Base-by-base conservation (phyloP, 192 early-diverging fungal species). In the Gaertneriomyces sp. region DNA sequence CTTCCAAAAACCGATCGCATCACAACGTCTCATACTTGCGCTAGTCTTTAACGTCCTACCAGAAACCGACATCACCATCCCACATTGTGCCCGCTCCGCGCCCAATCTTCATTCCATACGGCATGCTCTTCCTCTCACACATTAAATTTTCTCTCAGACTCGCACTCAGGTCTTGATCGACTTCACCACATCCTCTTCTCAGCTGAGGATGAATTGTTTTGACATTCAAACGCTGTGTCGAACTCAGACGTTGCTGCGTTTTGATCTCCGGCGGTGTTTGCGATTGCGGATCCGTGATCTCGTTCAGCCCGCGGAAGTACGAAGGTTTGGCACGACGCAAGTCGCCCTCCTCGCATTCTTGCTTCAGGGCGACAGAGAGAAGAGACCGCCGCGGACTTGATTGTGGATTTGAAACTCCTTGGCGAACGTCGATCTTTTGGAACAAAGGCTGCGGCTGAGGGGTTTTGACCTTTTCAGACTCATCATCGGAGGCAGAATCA, bases 401-500 rank as follows among this genome's bases (percentile, higher is more conserved):
- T 16, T 56, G 20, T 33, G 17, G 20, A 9, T 56, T 39, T 11
- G 19, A 33, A 4, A 38, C 17, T 33, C 25, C 25, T 33, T 33
- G 25, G 62, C 14, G 49, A 50, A 61, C 39, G 45, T 57, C 41
- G 51, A 64, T 33, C 42, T 63, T 70, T 17, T 52, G 45, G 51
- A 64, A 70, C 17, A 64, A 7, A 2, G 61, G 51, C 7, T 20
- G 25, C 50, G 68, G 64, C 0, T 33, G 7, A 6, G 47, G 57
- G 63, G 10, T 10, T 10, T 43, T 45, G 59, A 44, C 42, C 12
- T 65, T 56, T 45, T 70, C 63, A 6, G 11, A 10, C 9, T 58
- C 14, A 49, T 68, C 63, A 38, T 53, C 58, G 9, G 60, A 70
- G 58, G 69, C 71, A 42, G 71, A 68, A 33, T 73, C 66, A 45